These are phyloP conservation scores for Russula abietina DNA, from an alignment of 768 basidiomycete genomes.

Conservation along the genomic window DNA sequence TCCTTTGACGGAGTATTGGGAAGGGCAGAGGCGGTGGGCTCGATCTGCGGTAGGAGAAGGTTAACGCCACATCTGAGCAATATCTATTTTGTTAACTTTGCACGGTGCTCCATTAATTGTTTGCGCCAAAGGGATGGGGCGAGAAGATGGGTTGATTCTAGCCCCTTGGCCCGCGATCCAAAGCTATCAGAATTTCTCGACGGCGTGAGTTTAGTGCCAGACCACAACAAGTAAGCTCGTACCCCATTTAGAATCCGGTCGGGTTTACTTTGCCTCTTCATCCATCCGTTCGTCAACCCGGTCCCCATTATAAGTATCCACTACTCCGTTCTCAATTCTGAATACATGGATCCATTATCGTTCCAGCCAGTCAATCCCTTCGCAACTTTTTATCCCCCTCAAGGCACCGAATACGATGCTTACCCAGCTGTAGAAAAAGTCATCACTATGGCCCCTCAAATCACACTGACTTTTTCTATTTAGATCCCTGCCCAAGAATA, in stretches of 20 bases:
- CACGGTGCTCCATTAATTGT: neutral
- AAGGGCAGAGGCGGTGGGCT: neutral
- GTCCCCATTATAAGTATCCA: conserved; percentile 23
- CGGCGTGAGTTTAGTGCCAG: conserved; percentile 12
- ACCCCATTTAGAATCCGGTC: conserved; percentile 8
- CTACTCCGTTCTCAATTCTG: conserved; percentile 8
- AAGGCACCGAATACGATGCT: conserved; percentile 9
- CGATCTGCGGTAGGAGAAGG: conserved; percentile 17
- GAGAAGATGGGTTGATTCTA: conserved; percentile 11
- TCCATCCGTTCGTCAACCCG: conserved; percentile 18
- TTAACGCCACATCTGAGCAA: conserved; percentile 21
- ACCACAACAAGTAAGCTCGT: conserved; percentile 17
- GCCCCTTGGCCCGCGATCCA: conserved; percentile 7
- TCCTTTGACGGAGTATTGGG: neutral
- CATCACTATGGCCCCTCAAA: neutral
- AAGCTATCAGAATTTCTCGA: conserved; percentile 16
- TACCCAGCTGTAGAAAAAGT: conserved; percentile 2
- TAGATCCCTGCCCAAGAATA: conserved; percentile 18
- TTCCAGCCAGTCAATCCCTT: conserved; percentile 18
- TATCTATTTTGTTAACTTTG: conserved; percentile 4
- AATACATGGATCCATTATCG: conserved; percentile 14
- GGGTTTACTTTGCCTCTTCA: conserved; percentile 7
- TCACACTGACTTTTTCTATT: conserved; percentile 1
- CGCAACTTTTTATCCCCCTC: conserved; percentile 19
- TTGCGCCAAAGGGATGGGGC: conserved; percentile 8